These are phyloP conservation scores for Viola pubescens DNA, from an alignment of 441 rosid species.

Conservation along the genomic window DNA sequence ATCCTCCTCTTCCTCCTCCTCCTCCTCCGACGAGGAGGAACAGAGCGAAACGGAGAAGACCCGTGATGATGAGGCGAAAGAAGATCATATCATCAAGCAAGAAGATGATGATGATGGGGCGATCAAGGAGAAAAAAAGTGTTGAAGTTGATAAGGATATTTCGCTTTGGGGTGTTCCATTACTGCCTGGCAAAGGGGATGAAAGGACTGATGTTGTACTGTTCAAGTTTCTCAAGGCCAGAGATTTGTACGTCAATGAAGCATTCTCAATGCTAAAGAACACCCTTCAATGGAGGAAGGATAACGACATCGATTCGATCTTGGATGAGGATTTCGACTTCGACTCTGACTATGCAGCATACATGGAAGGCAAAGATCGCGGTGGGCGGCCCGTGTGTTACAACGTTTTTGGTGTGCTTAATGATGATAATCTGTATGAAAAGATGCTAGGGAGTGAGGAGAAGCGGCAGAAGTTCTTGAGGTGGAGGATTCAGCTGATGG, in stretches of 20 bases:
- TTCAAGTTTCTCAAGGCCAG: constrained; percentile 44
- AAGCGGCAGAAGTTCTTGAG: constrained; percentile 10
- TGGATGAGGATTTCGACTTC: constrained; percentile 28
- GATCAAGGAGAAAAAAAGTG: neutral
- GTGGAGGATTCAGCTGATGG: constrained; percentile 16
- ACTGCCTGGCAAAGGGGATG: constrained; percentile 32
- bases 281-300: constrained; percentile 46
- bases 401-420: neutral
- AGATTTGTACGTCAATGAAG: constrained; percentile 37
- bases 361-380: neutral
- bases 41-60: neutral
- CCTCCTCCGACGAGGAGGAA: too few species aligned
- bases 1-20: too few species aligned
- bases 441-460: neutral
- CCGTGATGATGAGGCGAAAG: neutral
- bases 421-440: neutral
- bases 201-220: constrained; percentile 30
- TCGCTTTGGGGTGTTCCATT: constrained; percentile 46
- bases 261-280: constrained; percentile 43
- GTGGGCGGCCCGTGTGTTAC: constrained; percentile 1
- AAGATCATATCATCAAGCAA: neutral
- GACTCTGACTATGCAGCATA: constrained; percentile 14
- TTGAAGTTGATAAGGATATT: constrained; percentile 18
- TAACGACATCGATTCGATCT: constrained; percentile 28
- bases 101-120: neutral